phyloP scores from a whole-genome alignment of 2,329 filamentous ascomycete genomes.

The Decorospora gaudefroyi region DNA sequence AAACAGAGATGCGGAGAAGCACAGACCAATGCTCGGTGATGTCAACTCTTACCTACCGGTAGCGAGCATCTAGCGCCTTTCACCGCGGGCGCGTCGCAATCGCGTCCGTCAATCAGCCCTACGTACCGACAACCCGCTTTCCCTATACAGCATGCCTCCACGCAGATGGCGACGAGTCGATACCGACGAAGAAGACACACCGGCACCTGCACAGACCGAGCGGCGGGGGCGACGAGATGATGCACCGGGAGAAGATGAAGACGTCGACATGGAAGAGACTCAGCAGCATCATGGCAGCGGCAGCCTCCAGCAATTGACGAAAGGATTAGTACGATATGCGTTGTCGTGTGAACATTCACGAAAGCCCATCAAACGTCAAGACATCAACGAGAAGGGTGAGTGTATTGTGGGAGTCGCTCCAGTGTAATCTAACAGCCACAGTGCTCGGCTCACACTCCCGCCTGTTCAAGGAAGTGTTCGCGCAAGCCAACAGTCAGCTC shows the following conservation, averaged over 20 bases:
- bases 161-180: constrained; percentile 4
- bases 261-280: constrained; percentile 22
- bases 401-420: neutral
- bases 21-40: constrained; percentile 23
- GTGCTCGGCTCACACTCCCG: constrained; percentile 72
- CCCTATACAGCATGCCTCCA: constrained; percentile 13
- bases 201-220: constrained; percentile 27
- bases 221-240: constrained; percentile 23
- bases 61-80: constrained; percentile 8
- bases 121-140: constrained; percentile 1
- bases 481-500: constrained; percentile 73
- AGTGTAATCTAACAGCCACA: constrained; percentile 19
- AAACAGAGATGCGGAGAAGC: constrained; percentile 15
- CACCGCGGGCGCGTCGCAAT: constrained; percentile 22
- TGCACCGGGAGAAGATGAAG: constrained; percentile 30
- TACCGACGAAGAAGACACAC: constrained; percentile 20
- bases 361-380: constrained; percentile 60
- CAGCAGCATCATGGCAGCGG: constrained; percentile 26
- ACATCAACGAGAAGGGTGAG: constrained; percentile 60
- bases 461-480: constrained; percentile 77
- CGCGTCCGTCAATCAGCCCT: constrained; percentile 25
- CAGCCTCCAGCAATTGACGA: constrained; percentile 56
- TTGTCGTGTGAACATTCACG: constrained; percentile 65
- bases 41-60: constrained; percentile 13
- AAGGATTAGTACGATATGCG: constrained; percentile 65